These are phyloP conservation scores for Elsinoe perseae DNA, from an alignment of 2,329 filamentous ascomycete genomes.

Conservation along the genomic window DNA sequence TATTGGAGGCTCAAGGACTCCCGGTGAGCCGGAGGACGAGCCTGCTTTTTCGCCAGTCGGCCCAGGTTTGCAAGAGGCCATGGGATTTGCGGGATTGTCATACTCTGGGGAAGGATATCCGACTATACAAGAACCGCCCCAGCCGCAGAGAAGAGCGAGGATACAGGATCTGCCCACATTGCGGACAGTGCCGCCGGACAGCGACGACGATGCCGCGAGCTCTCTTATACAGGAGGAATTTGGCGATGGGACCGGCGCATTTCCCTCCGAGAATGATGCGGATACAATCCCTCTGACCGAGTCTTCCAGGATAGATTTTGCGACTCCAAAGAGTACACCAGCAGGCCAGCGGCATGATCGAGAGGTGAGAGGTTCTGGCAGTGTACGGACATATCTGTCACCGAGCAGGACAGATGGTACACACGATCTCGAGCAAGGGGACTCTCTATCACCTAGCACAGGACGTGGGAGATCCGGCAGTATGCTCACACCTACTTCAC, in stretches of 20 bases:
- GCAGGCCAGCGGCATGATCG: slow-evolving; percentile 42
- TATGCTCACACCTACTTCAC: slow-evolving; percentile 40
- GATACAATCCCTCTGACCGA: slow-evolving; percentile 55
- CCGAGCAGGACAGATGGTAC: slow-evolving; percentile 52
- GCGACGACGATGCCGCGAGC: slow-evolving; percentile 22
- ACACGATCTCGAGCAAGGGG: slow-evolving; percentile 53
- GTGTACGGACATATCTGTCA: slow-evolving; percentile 48
- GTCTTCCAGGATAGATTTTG: slow-evolving; percentile 47
- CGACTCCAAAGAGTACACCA: slow-evolving; percentile 34
- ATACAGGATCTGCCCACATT: slow-evolving; percentile 26
- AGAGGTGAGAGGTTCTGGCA: slow-evolving; percentile 36
- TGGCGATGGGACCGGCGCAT: slow-evolving; percentile 47
- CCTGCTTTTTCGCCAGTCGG: slow-evolving; percentile 38
- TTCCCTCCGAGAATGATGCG: slow-evolving; percentile 44
- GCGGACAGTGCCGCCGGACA: slow-evolving; percentile 21
- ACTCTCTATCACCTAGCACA: slow-evolving; percentile 41
- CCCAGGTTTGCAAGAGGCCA: slow-evolving; percentile 41
- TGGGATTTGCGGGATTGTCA: slow-evolving; percentile 40
- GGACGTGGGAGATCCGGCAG: slow-evolving; percentile 48
- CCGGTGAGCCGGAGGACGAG: slow-evolving; percentile 28
- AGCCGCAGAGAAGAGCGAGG: slow-evolving; percentile 17
- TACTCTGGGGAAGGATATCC: slow-evolving; percentile 32
- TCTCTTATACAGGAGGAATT: slow-evolving; percentile 40
- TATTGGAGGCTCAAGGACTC: neutral
- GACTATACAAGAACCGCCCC: slow-evolving; percentile 23